Percentiles rank a stretch among this genome's conserved stretches.
phyloP scores from a whole-genome alignment of 1,139 yeast genomes.

The Pichia sp. region DNA sequence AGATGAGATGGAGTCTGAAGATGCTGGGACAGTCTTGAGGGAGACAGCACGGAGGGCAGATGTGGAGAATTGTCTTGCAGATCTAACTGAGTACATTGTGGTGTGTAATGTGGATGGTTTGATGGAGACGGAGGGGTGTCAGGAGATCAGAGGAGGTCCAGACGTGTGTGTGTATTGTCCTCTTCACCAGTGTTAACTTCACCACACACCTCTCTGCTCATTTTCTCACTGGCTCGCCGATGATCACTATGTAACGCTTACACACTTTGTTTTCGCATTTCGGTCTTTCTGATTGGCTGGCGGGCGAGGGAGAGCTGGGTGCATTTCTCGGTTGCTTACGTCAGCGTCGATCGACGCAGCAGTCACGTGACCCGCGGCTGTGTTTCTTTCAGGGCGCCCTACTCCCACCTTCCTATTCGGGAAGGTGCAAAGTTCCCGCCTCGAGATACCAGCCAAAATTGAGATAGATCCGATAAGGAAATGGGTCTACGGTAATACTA shows the following conservation, averaged over 20 bases:
- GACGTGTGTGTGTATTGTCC: no score
- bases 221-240: background rate
- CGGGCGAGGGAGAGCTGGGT: no score
- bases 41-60: conserved; percentile 35
- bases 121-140: background rate
- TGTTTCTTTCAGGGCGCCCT: no score
- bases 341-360: no score
- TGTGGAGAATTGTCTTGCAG: conserved; percentile 20
- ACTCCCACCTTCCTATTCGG: background rate
- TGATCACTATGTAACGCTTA: no score
- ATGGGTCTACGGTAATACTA: no score
- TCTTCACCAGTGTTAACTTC: no score
- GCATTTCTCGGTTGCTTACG: no score
- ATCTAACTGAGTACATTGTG: conserved; percentile 17
- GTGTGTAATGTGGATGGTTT: background rate
- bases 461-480: no score
- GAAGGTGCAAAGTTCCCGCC: background rate
- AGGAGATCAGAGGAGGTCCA: no score
- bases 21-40: conserved; percentile 37
- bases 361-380: no score
- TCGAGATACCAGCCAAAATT: no score
- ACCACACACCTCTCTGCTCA: background rate
- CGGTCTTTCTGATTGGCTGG: conserved; percentile 2
- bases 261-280: background rate
- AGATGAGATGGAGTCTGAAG: conserved; percentile 53